A percentile compares a stretch with the other conserved stretches of the same genome.
phyloP scores from a whole-genome alignment of 1,284 basidiomycete species.

The Bjerkandera adusta region DNA sequence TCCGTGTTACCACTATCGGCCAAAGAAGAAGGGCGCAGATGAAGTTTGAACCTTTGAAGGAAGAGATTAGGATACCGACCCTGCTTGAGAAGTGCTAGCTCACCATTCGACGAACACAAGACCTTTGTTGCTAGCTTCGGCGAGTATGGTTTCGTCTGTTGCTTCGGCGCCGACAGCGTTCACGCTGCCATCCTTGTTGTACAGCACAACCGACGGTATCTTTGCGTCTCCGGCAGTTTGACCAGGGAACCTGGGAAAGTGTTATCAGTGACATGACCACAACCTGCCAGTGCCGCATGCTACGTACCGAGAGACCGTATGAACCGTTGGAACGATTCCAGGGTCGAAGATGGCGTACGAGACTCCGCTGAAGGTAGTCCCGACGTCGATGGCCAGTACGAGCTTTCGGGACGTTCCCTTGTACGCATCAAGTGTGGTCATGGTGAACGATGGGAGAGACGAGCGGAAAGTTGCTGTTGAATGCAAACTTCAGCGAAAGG shows the following conservation, averaged over 20 bases:
- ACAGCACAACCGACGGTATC: constrained; percentile 56
- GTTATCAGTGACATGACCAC: no score
- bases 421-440: constrained; percentile 14
- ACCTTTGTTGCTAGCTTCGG: constrained; percentile 46
- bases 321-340: constrained; percentile 45
- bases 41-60: constrained; percentile 54
- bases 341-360: constrained; percentile 47
- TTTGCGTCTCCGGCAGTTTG: constrained; percentile 47
- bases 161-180: constrained; percentile 54
- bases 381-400: constrained; percentile 49
- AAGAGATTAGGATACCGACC: no score
- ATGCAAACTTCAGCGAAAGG: no score
- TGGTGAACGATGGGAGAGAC: no score
- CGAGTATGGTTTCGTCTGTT: constrained; percentile 37
- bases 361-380: constrained; percentile 52
- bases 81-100: no score
- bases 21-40: constrained; percentile 41
- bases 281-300: no score
- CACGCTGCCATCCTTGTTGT: constrained; percentile 42
- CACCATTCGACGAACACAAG: no score
- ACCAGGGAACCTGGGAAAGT: constrained; percentile 45
- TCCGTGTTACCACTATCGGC: no score
- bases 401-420: constrained; percentile 33
- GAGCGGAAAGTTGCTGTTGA: no score
- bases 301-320: constrained; percentile 42